phyloP scores from a whole-genome alignment of 2,329 filamentous ascomycete genomes.

The Hypoxylon rubiginosum region DNA sequence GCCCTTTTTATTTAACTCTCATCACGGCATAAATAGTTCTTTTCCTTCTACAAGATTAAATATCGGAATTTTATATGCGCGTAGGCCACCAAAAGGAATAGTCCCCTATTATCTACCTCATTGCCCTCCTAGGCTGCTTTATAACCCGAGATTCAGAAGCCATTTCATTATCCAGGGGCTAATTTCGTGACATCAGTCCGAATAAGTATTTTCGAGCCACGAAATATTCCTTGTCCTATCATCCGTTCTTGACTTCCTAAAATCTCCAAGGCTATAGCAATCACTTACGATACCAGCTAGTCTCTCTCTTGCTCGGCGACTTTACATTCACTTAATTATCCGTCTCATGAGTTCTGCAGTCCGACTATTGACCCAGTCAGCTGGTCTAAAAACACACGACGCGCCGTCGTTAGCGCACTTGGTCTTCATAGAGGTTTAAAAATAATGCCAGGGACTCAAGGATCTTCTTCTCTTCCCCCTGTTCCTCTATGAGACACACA shows the following conservation, averaged over 20 bases:
- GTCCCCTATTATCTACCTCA: background rate
- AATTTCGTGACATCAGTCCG: background rate
- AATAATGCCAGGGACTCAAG: background rate
- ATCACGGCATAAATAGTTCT: background rate
- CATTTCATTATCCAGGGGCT: background rate
- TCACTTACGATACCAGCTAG: background rate
- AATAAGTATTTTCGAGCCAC: background rate
- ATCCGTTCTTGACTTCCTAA: background rate
- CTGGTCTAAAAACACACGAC: background rate
- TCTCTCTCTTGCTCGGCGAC: background rate
- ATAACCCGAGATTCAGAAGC: background rate
- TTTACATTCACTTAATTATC: background rate
- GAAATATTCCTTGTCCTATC: background rate
- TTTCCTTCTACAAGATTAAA: background rate
- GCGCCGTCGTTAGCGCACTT: background rate
- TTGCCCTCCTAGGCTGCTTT: background rate
- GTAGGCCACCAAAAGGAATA: background rate
- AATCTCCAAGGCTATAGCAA: background rate
- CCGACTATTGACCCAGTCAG: background rate
- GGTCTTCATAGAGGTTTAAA: background rate
- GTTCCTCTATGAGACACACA: constrained; percentile 1
- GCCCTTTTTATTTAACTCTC: background rate
- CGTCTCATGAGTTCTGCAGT: background rate
- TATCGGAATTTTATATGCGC: background rate
- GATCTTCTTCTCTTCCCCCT: constrained; percentile 1